A percentile compares a stretch with the other conserved stretches of the same genome.
These are phyloP conservation scores for Raphanus raphanistrum DNA, from an alignment of 345 rosid species.

Conservation along the genomic window DNA sequence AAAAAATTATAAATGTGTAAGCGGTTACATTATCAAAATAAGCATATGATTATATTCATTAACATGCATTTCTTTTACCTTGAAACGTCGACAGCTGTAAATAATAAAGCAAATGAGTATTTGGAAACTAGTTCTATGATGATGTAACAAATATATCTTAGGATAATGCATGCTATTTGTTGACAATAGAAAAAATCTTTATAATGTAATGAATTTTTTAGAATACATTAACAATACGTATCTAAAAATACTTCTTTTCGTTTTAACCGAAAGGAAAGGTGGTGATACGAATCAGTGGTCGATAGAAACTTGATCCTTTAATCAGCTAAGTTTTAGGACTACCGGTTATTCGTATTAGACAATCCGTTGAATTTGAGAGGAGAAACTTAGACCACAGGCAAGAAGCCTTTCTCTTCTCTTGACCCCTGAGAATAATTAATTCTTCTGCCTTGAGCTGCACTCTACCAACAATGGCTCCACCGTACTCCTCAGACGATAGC, in stretches of 20 bases:
- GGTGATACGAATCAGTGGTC: slow-evolving; percentile 15
- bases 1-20: neutral
- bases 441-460: neutral
- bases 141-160: neutral
- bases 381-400: slow-evolving; percentile 20
- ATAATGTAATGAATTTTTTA: neutral
- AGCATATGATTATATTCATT: neutral
- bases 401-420: neutral
- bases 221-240: neutral
- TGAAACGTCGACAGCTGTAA: neutral
- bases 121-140: neutral
- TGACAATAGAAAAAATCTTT: neutral
- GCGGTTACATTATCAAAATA: neutral
- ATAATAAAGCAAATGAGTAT: no score
- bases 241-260: slow-evolving; percentile 16
- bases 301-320: neutral
- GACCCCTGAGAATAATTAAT: neutral
- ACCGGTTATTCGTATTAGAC: slow-evolving; percentile 1
- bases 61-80: neutral
- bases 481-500: slow-evolving; percentile 35
- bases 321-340: slow-evolving; percentile 14
- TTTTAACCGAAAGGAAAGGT: slow-evolving; percentile 14
- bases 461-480: slow-evolving; percentile 38
- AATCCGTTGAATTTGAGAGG: slow-evolving; percentile 7
- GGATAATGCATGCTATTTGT: neutral